phyloP scores from a whole-genome alignment of 129 eudicot species.

The Kitagawia praeruptora region DNA sequence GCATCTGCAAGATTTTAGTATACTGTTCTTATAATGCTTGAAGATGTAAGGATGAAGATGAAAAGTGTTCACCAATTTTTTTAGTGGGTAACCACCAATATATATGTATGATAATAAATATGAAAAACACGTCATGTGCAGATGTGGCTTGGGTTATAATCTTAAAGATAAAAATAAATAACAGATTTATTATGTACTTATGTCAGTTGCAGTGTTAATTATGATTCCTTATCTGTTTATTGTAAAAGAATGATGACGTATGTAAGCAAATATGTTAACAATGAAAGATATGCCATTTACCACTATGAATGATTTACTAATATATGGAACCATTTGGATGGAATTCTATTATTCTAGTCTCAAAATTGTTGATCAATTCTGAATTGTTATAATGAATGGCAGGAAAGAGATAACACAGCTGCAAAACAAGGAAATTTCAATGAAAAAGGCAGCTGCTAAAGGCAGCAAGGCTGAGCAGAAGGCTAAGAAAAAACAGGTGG shows the following conservation, averaged over 20 bases:
- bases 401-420: slow-evolving; percentile 80
- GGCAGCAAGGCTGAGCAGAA: slow-evolving; percentile 98
- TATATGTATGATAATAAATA: no score
- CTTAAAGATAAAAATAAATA: neutral
- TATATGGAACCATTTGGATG: neutral
- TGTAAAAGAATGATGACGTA: neutral
- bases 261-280: neutral
- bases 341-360: neutral
- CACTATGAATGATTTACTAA: neutral
- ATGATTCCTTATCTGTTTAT: no score
- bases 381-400: neutral
- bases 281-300: neutral
- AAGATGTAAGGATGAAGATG: neutral
- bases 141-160: neutral
- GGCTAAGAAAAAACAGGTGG: slow-evolving; percentile 95
- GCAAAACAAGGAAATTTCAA: slow-evolving; percentile 71
- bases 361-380: neutral
- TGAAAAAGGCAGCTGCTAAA: slow-evolving; percentile 94
- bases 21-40: neutral
- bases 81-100: no score
- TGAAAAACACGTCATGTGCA: no score
- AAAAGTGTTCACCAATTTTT: no score
- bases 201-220: neutral
- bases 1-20: neutral
- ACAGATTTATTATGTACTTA: neutral